Evolutionary conservation across 2,329 filamentous ascomycete species (phyloP), one percentile per base, ranked within the genome.

Genomic region (Scolecobasidium constrictum): DNA sequence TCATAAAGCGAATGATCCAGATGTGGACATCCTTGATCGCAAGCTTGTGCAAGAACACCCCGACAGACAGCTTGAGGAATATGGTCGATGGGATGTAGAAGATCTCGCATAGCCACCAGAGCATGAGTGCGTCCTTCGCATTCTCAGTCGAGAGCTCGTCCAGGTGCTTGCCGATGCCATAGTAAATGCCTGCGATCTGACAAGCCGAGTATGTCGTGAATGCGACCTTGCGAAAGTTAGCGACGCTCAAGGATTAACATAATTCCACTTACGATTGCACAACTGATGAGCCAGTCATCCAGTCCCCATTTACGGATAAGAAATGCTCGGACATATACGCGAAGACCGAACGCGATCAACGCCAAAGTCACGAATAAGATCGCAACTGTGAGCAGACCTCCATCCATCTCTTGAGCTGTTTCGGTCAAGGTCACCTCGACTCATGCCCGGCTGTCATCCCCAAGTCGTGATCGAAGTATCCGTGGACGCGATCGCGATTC

Each of bases 231-330:
- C 26, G n/a, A 34, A 28, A 6, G 26, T 41, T 26, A 41, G 26
- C 28, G 15, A 9, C 20, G 9, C n/a, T 12, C 7, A 7, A 36
- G 15, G n/a, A 7, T 9, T 40, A n/a, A 17, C 12, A 12, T 16
- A 3, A n/a, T 12, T 41, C n/a, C 3, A 11, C 38, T n/a, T 41
- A 46, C 44, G 40, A 44, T 33, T 9, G 44, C 31, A 16, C 17
- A 5, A 15, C 36, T 16, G 11, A 38, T 38, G 16, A 46, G 18
- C 44, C 44, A 46, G 38, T 46, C 44, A 37, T 46, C 44, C 20
- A 44, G 21, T n/a, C 28, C 38, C 22, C 44, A 46, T 15, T 33
- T 13, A 11, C 33, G 9, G 19, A 44, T 20, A 18, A 46, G 44
- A 9, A 7, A 13, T 5, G 15, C 21, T 15, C 33, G 17, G 7